A percentile compares a stretch with the other conserved stretches of the same genome.
Conservation (phyloP, 345 rosid species). For the Angophora floribunda region DNA sequence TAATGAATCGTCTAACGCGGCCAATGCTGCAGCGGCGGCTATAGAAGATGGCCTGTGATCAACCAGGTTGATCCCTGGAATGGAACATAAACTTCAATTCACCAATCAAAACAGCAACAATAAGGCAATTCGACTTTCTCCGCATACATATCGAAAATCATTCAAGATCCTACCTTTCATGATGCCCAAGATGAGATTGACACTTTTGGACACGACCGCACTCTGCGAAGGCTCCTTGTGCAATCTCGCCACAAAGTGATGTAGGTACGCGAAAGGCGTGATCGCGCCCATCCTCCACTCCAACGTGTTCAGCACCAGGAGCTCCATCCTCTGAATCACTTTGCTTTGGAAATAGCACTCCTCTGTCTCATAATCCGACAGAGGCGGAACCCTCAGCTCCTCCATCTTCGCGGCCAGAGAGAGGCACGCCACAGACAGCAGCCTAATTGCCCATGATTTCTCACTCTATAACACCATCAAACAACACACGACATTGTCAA, state of each 20-base stretch:
- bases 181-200: slow-evolving; percentile 12
- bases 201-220: background rate
- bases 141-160: background rate
- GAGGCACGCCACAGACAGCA: slow-evolving; percentile 51
- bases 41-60: slow-evolving; percentile 39
- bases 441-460: slow-evolving; percentile 38
- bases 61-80: slow-evolving; percentile 29
- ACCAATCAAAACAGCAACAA: background rate
- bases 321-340: slow-evolving; percentile 60
- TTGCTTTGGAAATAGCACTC: slow-evolving; percentile 23
- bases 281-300: slow-evolving; percentile 49
- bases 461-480: slow-evolving; percentile 7
- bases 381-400: slow-evolving; percentile 29
- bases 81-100: background rate
- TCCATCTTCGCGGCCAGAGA: slow-evolving; percentile 68
- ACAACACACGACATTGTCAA: background rate
- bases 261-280: slow-evolving; percentile 43
- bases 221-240: slow-evolving; percentile 5
- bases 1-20: slow-evolving; percentile 19
- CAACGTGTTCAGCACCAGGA: slow-evolving; percentile 43
- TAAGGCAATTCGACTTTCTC: background rate
- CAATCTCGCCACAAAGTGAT: slow-evolving; percentile 19
- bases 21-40: slow-evolving; percentile 44
- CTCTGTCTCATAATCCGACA: slow-evolving; percentile 27
- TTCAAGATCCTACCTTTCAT: slow-evolving; percentile 21